A percentile compares a stretch with the other conserved stretches of the same genome.
phyloP scores from a whole-genome alignment of 345 rosid species.

The Bruguiera sexangula region DNA sequence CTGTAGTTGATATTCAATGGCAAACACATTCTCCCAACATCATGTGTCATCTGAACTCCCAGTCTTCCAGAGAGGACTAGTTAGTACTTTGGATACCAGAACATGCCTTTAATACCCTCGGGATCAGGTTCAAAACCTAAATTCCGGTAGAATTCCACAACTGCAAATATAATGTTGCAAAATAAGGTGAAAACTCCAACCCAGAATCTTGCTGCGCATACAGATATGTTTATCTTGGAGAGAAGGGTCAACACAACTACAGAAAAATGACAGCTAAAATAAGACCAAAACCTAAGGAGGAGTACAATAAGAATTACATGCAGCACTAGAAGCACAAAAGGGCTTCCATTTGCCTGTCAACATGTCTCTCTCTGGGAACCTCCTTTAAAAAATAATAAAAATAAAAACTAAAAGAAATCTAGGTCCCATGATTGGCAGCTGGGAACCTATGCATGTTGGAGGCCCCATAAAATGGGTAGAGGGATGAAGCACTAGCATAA shows the following conservation, averaged over 20 bases:
- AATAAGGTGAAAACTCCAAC: neutral
- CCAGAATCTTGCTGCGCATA: neutral
- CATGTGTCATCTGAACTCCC: conserved; percentile 12
- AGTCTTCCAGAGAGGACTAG: neutral
- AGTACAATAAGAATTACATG: neutral
- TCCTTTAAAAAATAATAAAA: neutral
- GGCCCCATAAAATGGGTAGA: neutral
- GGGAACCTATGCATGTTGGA: neutral
- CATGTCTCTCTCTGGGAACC: neutral
- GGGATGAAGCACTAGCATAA: neutral
- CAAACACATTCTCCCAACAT: neutral
- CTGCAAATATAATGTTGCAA: conserved; percentile 38
- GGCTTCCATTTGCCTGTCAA: too few species aligned
- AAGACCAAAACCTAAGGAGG: neutral
- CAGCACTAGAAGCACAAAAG: too few species aligned
- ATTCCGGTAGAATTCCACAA: conserved; percentile 90
- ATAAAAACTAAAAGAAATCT: neutral
- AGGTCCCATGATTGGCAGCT: neutral
- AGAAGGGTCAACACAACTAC: neutral
- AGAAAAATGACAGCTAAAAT: neutral
- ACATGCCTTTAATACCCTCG: conserved; percentile 98
- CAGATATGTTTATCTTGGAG: neutral
- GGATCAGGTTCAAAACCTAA: conserved; percentile 95
- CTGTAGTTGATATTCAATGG: neutral
- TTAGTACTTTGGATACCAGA: conserved; percentile 81